These are phyloP conservation scores for Poa pratensis DNA, from an alignment of 176 grass and related monocot species.

Conservation along the genomic window DNA sequence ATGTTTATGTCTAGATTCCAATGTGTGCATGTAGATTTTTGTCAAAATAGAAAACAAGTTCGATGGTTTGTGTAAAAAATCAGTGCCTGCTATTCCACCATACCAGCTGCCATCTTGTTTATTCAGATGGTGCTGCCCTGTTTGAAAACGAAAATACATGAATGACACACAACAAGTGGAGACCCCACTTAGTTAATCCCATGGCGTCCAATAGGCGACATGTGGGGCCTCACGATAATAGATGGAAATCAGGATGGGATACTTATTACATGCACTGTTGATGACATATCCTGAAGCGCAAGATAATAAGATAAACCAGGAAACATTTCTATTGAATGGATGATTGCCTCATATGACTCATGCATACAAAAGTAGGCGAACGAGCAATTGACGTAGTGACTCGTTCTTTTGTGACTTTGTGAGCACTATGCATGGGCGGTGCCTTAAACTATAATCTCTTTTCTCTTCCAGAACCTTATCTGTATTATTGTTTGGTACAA, in stretches of 20 bases:
- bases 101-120: not conserved
- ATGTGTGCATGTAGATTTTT: not conserved
- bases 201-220: not conserved
- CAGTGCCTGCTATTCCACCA: not conserved
- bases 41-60: not conserved
- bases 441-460: not conserved
- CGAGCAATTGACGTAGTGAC: not conserved
- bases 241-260: not conserved
- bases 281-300: conserved; percentile 3
- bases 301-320: conserved; percentile 27
- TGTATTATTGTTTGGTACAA: conserved; percentile 19
- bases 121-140: not conserved
- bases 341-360: not conserved
- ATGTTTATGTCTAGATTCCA: not conserved
- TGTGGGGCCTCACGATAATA: not conserved
- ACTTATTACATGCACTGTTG: conserved; percentile 12
- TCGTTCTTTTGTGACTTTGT: conserved; percentile 36
- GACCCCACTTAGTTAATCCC: not conserved
- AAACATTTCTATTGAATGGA: not conserved
- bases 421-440: not conserved
- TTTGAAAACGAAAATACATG: no score
- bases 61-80: not conserved
- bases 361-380: not conserved
- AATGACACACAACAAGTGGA: not conserved
- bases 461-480: not conserved